These are phyloP conservation scores for Parastagonospora avenae DNA, from an alignment of 2,329 filamentous ascomycete species.

Conservation along the genomic window DNA sequence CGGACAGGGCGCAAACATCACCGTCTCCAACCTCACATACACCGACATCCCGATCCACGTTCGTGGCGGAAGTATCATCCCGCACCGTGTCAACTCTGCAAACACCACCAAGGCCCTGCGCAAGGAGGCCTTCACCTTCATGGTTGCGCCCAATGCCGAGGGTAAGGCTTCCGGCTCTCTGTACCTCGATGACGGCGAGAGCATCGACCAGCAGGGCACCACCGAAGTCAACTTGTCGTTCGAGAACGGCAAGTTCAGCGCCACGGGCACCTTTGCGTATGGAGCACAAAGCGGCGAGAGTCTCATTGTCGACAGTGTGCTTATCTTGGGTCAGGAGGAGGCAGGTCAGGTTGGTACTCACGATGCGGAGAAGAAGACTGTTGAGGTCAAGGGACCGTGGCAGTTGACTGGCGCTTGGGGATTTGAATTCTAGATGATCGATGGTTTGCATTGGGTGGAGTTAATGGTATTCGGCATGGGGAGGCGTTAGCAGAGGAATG, in stretches of 20 bases:
- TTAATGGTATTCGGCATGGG: too few species aligned
- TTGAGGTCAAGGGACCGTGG: slow-evolving; percentile 37
- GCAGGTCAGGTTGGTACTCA: slow-evolving; percentile 19
- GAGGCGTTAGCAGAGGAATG: too few species aligned
- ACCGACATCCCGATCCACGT: slow-evolving; percentile 70
- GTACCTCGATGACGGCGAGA: slow-evolving; percentile 80
- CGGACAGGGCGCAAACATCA: slow-evolving; percentile 54
- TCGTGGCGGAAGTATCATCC: slow-evolving; percentile 68
- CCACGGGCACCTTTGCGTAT: slow-evolving; percentile 62
- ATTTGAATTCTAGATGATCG: slow-evolving; percentile 18
- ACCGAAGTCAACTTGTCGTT: slow-evolving; percentile 67
- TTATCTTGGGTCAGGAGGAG: slow-evolving; percentile 33
- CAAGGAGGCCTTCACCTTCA: slow-evolving; percentile 69
- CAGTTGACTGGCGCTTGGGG: slow-evolving; percentile 27
- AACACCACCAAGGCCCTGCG: slow-evolving; percentile 69
- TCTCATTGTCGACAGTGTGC: slow-evolving; percentile 30
- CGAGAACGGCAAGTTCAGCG: slow-evolving; percentile 56
- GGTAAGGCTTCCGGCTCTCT: slow-evolving; percentile 70
- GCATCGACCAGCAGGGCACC: slow-evolving; percentile 62
- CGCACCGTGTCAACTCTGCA: slow-evolving; percentile 59
- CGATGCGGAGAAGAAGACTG: slow-evolving; percentile 13
- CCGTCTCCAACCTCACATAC: slow-evolving; percentile 52
- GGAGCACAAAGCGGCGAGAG: slow-evolving; percentile 24
- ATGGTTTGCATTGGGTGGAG: too few species aligned
- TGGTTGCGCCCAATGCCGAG: slow-evolving; percentile 68